Evolutionary conservation across 2,329 filamentous ascomycete species (phyloP), one percentile per base, ranked within the genome.

Genomic region (Botryotinia convoluta): DNA sequence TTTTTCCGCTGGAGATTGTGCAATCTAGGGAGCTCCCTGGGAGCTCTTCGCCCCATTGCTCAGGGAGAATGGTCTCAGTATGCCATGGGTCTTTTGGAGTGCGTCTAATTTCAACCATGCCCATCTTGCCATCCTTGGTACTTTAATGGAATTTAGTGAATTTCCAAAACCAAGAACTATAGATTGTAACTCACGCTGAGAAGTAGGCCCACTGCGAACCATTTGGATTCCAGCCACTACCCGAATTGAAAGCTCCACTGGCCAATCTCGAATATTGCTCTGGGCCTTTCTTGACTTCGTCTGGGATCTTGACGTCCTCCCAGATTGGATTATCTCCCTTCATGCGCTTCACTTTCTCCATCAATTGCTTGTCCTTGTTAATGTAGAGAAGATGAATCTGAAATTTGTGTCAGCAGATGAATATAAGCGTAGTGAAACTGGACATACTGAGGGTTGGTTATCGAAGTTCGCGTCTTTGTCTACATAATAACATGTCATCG

Each of bases 361-460:
- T 26, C n/a, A 72, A 18, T 5, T 65, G 18, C 35, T 42, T 42
- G 20, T 51, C 29, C 26, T 39, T 26, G 29, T 72, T 72, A 4
- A 67, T 65, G 60, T 72, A 72, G 12, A 72, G 37, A 29, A 72
- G 60, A 72, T 72, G 69, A 32, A 72, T 72, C 69, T 72, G 32
- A 20, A n/a, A 22, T 14, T 8, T 14, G 26, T 42, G 29, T 72
- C n/a, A 72, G 69, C 20, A 29, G 16, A 42, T 54, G 4, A 3
- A 65, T n/a, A n/a, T 9, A n/a, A 42, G 6, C 16, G n/a, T 35
- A n/a, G n/a, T n/a, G 1, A 20, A 44, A 1, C 20, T 2, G 16
- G 9, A 59, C 45, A 10, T 35, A 72, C 60, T 18, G 69, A 32
- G 6, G 60, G 60, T 20, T 72, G 69, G 9, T 64, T 59, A 12